phyloP scores from a whole-genome alignment of 1,139 yeast genomes.

The Kurtzmaniella natalensis region DNA sequence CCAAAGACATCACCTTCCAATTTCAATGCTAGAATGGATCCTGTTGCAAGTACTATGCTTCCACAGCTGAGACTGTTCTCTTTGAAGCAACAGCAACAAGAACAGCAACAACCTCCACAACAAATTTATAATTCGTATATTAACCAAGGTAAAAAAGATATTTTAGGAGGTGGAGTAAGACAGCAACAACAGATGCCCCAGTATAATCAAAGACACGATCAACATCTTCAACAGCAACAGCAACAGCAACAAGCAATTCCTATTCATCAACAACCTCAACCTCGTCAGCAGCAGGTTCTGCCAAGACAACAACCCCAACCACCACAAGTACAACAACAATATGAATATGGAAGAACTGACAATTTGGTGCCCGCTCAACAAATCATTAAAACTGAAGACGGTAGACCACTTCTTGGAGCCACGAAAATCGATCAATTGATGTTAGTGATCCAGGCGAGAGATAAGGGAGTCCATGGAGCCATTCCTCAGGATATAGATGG shows the following conservation, averaged over 20 bases:
- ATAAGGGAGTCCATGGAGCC: conserved; percentile 60
- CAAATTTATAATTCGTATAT: not conserved
- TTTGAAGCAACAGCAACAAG: not conserved
- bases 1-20: conserved; percentile 38
- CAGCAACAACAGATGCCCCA: conserved; percentile 8
- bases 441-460: conserved; percentile 85
- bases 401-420: conserved; percentile 72
- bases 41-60: not conserved
- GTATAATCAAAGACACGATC: conserved; percentile 11
- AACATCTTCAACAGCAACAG: conserved; percentile 7
- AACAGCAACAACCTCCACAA: conserved; percentile 3
- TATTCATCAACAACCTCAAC: conserved; percentile 10
- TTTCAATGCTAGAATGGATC: conserved; percentile 13
- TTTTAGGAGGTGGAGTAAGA: not conserved
- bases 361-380: conserved; percentile 44
- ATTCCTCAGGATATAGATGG: conserved; percentile 67
- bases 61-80: conserved; percentile 2
- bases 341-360: conserved; percentile 5
- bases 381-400: conserved; percentile 46
- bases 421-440: conserved; percentile 86
- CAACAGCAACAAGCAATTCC: conserved; percentile 8
- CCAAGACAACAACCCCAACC: conserved; percentile 5
- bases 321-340: conserved; percentile 7
- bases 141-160: not conserved
- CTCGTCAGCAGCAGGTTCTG: not conserved